Evolutionary conservation across 2,329 filamentous ascomycete species (phyloP), one percentile per base, ranked within the genome.

Genomic region (Ophiostoma himal-ulmi): DNA sequence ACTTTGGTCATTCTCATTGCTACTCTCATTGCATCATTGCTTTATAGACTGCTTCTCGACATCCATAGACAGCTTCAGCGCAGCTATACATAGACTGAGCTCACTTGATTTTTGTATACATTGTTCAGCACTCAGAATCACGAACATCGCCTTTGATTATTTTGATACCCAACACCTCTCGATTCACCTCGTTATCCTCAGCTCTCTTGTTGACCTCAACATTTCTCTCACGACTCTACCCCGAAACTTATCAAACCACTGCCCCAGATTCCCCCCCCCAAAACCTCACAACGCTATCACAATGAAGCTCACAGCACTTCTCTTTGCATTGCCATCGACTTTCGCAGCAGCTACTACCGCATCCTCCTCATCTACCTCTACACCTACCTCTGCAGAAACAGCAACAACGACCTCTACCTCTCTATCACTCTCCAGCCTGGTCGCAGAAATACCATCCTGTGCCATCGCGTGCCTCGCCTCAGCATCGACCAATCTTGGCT

Each of bases 371-470:
- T 30, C 36, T 5, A 20, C 30, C 14, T 36, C 65, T 20, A 26
- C 65, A 20, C 14, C 37, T 17, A 36, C 48, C 48, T 10, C 66
- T 3, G 17, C 54, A 26, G 36, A 39, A 22, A 17, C 52, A 69
- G 1, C 68, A 37, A 37, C 68, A 34, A 52, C 68, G 2, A 2
- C 62, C 36, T 37, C 66, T n/a, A 48, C 70, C 14, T 41, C 73
- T 13, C 14, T 39, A 20, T 60, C 70, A 52, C 73, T 77, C 36
- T 44, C 72, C 14, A 64, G 48, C 57, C 71, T 77, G 17, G 62
- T 77, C 64, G 72, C 73, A 70, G 68, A 74, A 62, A 68, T 77
- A 37, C 76, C 76, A 3, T 14, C 69, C 13, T 77, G 76, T 71
- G 75, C 74, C 34, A 44, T 77, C 20, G 60, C 68, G 39, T 77